phyloP scores from a whole-genome alignment of 2,329 filamentous ascomycete species.

The Penicillium psychrosexuale region DNA sequence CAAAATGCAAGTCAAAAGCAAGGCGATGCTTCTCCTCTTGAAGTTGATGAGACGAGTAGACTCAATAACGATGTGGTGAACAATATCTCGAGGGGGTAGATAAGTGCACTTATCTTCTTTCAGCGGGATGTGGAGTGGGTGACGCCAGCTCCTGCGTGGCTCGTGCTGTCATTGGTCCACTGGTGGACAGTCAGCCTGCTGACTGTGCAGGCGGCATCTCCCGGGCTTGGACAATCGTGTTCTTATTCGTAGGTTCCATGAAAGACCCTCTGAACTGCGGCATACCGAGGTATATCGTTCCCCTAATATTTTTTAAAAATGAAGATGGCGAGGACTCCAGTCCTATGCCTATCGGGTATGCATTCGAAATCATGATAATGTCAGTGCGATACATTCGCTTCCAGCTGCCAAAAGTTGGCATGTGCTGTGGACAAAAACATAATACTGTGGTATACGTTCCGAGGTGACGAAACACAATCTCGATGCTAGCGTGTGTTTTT shows the following conservation, averaged over 20 bases:
- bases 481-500: background rate
- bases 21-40: background rate
- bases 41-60: background rate
- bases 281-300: background rate
- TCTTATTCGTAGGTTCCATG: background rate
- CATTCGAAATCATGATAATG: slow-evolving; percentile 38
- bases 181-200: background rate
- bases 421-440: background rate
- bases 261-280: background rate
- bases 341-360: slow-evolving; percentile 41
- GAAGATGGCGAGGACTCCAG: slow-evolving; percentile 36
- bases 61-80: background rate
- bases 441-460: background rate
- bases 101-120: slow-evolving; percentile 7
- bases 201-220: background rate
- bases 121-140: slow-evolving; percentile 8
- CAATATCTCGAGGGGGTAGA: slow-evolving; percentile 2
- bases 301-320: slow-evolving; percentile 9
- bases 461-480: background rate
- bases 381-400: background rate
- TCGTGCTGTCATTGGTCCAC: slow-evolving; percentile 5
- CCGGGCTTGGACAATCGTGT: background rate
- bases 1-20: background rate
- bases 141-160: slow-evolving; percentile 10
- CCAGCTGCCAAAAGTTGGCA: background rate